Base-by-base conservation (phyloP, 2,329 filamentous ascomycete species). In the Penicillium fuscoglaucum region DNA sequence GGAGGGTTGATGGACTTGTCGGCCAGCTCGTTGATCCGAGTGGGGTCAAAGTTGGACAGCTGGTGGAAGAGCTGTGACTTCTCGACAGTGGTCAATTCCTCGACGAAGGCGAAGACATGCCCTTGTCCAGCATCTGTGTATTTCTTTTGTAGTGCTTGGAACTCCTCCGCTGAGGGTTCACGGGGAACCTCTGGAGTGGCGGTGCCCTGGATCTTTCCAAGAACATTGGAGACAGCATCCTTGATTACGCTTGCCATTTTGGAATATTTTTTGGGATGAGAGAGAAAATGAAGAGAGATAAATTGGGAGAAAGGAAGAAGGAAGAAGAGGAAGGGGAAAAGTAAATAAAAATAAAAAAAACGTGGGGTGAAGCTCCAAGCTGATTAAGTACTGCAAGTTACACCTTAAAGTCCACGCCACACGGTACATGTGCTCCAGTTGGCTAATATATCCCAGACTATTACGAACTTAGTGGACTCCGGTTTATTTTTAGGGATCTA, bases 41-140 rank as follows among this genome's bases (percentile, higher is more conserved):
- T 82, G 57, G 93, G 93, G 74, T 97, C 87, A 79, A 98, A 91
- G 70, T 82, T 82, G 64, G 84, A 84, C 60, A 98, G 84, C 78
- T 98, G 95, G 70, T 89, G 80, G 82, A 87, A 96, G 58, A 99
- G 85, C 9, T 82, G 76, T 45, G 87, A 87, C 80, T 96, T 91
- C 64, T 97, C 91, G 52, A 82, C 76, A 19, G 83, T 78, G 62
- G 82, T 81, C 62, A 99, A 87, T 62, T 87, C 84, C 72, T 97
- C 91, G 81, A 90, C 96, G 78, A 93, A 98, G 58, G 88, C 83
- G 71, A 96, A 91, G 64, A 96, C 90, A 65, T 96, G 91, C 57
- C 85, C 89, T 77, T 96, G 91, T 33, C 83, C 84, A 48, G 89
- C 90, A 66, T 87, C 83, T 61, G 84, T 80, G 79, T 93, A 96